Conservation (phyloP, 768 basidiomycete genomes). For the Auricularia sp. region DNA sequence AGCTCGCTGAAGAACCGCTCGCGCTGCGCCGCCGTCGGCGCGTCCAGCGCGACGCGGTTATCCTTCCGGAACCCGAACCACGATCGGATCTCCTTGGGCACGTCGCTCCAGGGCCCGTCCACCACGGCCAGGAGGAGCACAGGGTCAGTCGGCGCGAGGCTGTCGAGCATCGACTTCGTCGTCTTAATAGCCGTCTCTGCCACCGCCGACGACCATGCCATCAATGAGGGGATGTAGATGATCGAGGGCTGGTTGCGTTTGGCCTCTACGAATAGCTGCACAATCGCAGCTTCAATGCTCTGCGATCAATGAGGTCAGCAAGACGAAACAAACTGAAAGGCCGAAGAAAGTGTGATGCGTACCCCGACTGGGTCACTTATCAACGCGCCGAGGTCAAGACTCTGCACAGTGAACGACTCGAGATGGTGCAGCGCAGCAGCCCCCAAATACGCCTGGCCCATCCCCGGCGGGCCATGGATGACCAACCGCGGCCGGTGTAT, state of each 20-base stretch:
- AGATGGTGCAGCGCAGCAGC: conserved; percentile 87
- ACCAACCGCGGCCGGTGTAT: conserved; percentile 84
- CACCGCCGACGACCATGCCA: conserved; percentile 77
- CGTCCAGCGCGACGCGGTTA: conserved; percentile 56
- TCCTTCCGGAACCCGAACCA: conserved; percentile 81
- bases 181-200: conserved; percentile 78
- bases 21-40: conserved; percentile 49
- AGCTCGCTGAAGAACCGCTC: conserved; percentile 67
- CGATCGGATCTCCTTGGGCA: conserved; percentile 73
- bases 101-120: conserved; percentile 57
- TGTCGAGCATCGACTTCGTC: conserved; percentile 83
- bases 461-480: conserved; percentile 69
- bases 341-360: not conserved
- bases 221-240: conserved; percentile 85
- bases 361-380: conserved; percentile 86
- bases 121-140: conserved; percentile 86
- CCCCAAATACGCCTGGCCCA: conserved; percentile 88
- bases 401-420: conserved; percentile 94
- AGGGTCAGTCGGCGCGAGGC: conserved; percentile 84
- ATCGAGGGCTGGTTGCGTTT: conserved; percentile 95
- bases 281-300: conserved; percentile 87
- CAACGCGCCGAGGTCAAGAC: conserved; percentile 79
- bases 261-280: conserved; percentile 92
- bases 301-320: conserved; percentile 20
- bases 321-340: conserved; percentile 3